Conservation (phyloP, 2,329 filamentous ascomycete genomes). For the Domatiomyces globalis region DNA sequence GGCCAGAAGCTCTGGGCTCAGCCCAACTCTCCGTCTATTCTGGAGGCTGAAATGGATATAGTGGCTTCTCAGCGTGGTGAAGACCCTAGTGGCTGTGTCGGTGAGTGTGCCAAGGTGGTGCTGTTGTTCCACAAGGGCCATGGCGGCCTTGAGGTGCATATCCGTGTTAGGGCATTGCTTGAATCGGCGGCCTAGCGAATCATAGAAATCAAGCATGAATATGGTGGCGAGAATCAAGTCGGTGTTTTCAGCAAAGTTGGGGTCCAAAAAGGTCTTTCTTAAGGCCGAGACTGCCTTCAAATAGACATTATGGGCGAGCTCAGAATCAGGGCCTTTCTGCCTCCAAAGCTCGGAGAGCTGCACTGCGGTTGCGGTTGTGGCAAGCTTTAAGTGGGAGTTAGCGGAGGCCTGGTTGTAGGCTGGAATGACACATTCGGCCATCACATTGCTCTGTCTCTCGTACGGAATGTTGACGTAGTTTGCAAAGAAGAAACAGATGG, state of each 20-base stretch:
- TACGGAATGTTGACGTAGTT: slow-evolving; percentile 14
- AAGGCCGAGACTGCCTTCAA: slow-evolving; percentile 5
- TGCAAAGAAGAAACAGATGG: slow-evolving; percentile 9
- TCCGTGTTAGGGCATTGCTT: slow-evolving; percentile 3
- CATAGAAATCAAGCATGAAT: slow-evolving; percentile 14
- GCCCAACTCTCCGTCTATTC: slow-evolving; percentile 1
- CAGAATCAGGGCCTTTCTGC: slow-evolving; percentile 4
- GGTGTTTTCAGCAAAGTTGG: slow-evolving; percentile 4
- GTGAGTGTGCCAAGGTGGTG: slow-evolving; percentile 7
- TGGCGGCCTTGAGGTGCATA: slow-evolving; percentile 10
- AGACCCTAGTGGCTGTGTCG: slow-evolving; percentile 6
- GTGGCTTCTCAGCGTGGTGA: slow-evolving; percentile 7
- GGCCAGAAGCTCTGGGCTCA: slow-evolving; percentile 4
- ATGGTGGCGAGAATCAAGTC: slow-evolving; percentile 9
- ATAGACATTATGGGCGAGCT: slow-evolving; percentile 5
- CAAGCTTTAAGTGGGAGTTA: slow-evolving; percentile 5
- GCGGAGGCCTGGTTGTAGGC: slow-evolving; percentile 6
- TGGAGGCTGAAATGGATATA: slow-evolving; percentile 10
- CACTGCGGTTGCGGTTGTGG: slow-evolving; percentile 8
- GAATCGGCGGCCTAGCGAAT: slow-evolving; percentile 10
- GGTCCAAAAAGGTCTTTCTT: slow-evolving; percentile 5
- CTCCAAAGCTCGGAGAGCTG: slow-evolving; percentile 11
- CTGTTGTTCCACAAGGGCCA: slow-evolving; percentile 8
- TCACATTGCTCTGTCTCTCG: slow-evolving; percentile 12
- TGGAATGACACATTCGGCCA: slow-evolving; percentile 11